Percentiles rank a stretch among this genome's conserved stretches.
phyloP scores from a whole-genome alignment of 2,329 filamentous ascomycete genomes.

The Tolypocladium inflatum region DNA sequence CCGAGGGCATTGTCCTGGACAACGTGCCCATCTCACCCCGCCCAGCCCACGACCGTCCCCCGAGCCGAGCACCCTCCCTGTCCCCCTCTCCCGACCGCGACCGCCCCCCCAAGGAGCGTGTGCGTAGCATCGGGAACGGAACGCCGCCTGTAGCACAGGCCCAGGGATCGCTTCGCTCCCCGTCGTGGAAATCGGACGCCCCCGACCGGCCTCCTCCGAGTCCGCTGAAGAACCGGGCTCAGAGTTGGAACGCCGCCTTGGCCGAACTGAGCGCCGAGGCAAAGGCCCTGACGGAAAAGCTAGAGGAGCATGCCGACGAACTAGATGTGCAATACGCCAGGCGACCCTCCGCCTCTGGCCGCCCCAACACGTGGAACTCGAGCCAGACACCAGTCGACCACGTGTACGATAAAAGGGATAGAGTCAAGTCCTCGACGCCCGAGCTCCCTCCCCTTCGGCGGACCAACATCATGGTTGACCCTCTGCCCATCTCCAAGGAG shows the following conservation, averaged over 20 bases:
- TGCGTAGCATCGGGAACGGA: slow-evolving; percentile 52
- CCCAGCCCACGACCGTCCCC: slow-evolving; percentile 44
- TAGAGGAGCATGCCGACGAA: slow-evolving; percentile 70
- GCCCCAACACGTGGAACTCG: slow-evolving; percentile 32
- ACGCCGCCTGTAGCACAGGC: slow-evolving; percentile 50
- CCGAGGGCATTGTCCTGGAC: slow-evolving; percentile 68
- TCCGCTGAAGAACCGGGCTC: slow-evolving; percentile 46
- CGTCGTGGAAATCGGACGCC: slow-evolving; percentile 40
- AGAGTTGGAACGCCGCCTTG: slow-evolving; percentile 66
- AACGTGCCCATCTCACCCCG: slow-evolving; percentile 78
- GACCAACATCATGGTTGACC: slow-evolving; percentile 76
- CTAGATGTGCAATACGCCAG: slow-evolving; percentile 28
- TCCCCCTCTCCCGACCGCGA: slow-evolving; percentile 42
- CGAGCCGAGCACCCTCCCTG: slow-evolving; percentile 43
- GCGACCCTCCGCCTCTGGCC: slow-evolving; percentile 17
- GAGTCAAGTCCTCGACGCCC: slow-evolving; percentile 57
- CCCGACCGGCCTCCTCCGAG: slow-evolving; percentile 25
- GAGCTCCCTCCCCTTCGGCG: slow-evolving; percentile 61
- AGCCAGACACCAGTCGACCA: slow-evolving; percentile 21
- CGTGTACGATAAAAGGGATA: slow-evolving; percentile 34
- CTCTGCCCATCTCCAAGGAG: slow-evolving; percentile 74
- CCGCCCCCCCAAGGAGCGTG: slow-evolving; percentile 33
- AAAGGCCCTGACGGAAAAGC: slow-evolving; percentile 63
- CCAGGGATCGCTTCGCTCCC: slow-evolving; percentile 50
- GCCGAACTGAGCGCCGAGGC: slow-evolving; percentile 63